Evolutionary conservation across 805 yeast species (phyloP).

Genomic region (Spathaspora passalidarum): DNA sequence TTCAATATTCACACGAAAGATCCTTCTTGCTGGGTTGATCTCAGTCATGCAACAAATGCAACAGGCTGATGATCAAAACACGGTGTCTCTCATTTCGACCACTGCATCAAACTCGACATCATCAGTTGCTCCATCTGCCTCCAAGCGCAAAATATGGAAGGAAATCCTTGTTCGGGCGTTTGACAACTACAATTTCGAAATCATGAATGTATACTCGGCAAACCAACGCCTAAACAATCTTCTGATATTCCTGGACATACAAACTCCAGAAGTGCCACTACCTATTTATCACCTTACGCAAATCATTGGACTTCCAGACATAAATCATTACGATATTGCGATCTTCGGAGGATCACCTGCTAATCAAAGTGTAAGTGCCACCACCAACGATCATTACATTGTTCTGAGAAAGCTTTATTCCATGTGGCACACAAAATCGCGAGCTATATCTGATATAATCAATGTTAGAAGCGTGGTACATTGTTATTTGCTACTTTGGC

Average conservation of each 20-base stretch:
- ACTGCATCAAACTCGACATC: conserved; percentile 7
- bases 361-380: conserved; percentile 53
- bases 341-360: conserved; percentile 81
- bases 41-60: conserved; percentile 29
- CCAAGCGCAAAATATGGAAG: conserved; percentile 58
- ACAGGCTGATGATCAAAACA: conserved; percentile 40
- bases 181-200: conserved; percentile 37
- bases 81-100: conserved; percentile 30
- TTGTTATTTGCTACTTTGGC: conserved; percentile 40
- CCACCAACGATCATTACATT: conserved; percentile 29
- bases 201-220: conserved; percentile 4
- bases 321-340: conserved; percentile 75
- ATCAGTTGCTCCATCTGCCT: conserved; percentile 12
- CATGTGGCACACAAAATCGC: conserved; percentile 27
- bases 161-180: conserved; percentile 66
- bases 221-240: background rate
- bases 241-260: conserved; percentile 1
- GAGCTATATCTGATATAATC: conserved; percentile 23
- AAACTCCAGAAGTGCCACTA: conserved; percentile 42
- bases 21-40: conserved; percentile 31
- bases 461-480: conserved; percentile 36
- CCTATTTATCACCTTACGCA: conserved; percentile 74
- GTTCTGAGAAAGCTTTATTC: conserved; percentile 31
- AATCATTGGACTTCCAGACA: conserved; percentile 55
- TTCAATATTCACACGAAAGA: conserved; percentile 59